A percentile compares a stretch with the other conserved stretches of the same genome.
Conservation (phyloP, 2,329 filamentous ascomycete species). For the Metarhizium sp. region DNA sequence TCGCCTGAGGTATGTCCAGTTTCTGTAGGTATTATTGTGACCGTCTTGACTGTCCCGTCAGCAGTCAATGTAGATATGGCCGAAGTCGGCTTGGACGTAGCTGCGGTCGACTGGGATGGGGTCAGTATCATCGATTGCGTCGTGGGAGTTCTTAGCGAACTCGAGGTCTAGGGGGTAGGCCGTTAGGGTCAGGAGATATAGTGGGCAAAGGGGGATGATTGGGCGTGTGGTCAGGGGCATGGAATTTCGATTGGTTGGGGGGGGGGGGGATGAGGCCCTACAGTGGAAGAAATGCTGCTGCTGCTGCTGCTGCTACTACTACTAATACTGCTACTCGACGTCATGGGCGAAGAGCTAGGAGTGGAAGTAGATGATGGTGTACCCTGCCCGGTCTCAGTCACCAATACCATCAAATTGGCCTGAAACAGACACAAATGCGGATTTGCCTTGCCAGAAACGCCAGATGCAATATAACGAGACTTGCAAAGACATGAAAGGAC, state of each 20-base stretch:
- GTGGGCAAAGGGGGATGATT: not conserved
- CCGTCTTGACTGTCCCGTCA: constrained; percentile 42
- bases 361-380: constrained; percentile 16
- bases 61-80: constrained; percentile 44
- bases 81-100: constrained; percentile 7
- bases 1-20: constrained; percentile 11
- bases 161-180: not conserved
- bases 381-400: constrained; percentile 27
- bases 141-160: not conserved
- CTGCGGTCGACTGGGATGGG: not conserved
- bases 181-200: not conserved
- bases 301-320: constrained; percentile 5
- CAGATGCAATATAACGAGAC: not conserved
- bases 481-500: constrained; percentile 5
- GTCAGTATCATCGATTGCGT: not conserved
- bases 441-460: constrained; percentile 10
- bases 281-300: constrained; percentile 24
- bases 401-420: constrained; percentile 19
- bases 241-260: not conserved
- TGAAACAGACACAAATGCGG: constrained; percentile 11
- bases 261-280: constrained; percentile 21
- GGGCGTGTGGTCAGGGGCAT: not conserved
- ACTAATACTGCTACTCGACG: constrained; percentile 10
- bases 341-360: constrained; percentile 14
- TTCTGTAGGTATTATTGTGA: constrained; percentile 40